These are phyloP conservation scores for Angomonas deanei DNA, from an alignment of 208 protist species.

Conservation along the genomic window DNA sequence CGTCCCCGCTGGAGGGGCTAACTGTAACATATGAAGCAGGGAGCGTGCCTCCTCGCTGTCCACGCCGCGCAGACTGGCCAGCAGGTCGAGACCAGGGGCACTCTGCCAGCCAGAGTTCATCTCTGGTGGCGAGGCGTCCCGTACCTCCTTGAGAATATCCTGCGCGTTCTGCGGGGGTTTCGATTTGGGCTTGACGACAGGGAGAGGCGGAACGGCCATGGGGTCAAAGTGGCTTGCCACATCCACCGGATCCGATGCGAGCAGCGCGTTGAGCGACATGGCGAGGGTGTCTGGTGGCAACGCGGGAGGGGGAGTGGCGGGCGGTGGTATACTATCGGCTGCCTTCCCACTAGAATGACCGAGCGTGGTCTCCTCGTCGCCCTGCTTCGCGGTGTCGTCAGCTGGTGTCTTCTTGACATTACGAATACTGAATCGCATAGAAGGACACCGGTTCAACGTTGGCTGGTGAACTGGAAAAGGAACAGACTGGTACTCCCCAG, in stretches of 20 bases:
- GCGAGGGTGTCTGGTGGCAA: conserved; percentile 1
- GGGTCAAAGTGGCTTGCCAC: conserved; percentile 17
- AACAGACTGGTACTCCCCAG: background rate
- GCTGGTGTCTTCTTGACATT: background rate
- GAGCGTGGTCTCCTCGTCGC: too few species aligned
- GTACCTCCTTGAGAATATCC: background rate
- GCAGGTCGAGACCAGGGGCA: conserved; percentile 1
- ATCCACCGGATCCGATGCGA: background rate
- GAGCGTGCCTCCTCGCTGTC: conserved; percentile 6
- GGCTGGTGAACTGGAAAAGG: background rate
- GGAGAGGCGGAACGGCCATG: conserved; percentile 15
- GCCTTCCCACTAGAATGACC: background rate
- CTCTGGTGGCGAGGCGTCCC: background rate
- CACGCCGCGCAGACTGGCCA: conserved; percentile 3
- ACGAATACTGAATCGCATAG: conserved; percentile 5
- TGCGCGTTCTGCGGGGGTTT: background rate
- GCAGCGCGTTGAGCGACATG: conserved; percentile 1
- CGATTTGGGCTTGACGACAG: background rate
- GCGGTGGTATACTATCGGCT: background rate
- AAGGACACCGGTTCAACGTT: background rate
- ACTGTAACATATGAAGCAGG: background rate
- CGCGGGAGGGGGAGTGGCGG: background rate
- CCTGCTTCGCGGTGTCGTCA: too few species aligned
- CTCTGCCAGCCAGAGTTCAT: background rate
- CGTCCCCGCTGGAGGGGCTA: background rate